These are phyloP conservation scores for Claviceps africana DNA, from an alignment of 2,329 filamentous ascomycete genomes.

Conservation along the genomic window DNA sequence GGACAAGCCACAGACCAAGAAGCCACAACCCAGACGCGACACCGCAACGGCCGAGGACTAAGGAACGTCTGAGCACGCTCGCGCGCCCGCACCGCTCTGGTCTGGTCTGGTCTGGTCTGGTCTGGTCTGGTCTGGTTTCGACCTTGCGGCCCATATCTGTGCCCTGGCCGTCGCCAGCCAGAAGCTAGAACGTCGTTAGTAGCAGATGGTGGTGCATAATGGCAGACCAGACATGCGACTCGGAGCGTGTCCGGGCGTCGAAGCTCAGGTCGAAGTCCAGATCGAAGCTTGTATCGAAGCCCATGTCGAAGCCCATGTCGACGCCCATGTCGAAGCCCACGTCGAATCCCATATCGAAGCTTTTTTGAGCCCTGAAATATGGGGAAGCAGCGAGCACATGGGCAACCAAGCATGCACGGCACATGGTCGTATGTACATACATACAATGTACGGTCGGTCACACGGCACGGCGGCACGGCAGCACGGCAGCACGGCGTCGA, in stretches of 20 bases:
- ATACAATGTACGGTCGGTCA: too few species aligned
- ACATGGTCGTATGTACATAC: too few species aligned
- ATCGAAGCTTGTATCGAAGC: background rate
- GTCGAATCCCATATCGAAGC: background rate
- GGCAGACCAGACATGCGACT: background rate
- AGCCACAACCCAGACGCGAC: background rate
- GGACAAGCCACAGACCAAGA: background rate
- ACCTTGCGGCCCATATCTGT: background rate
- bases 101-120: background rate
- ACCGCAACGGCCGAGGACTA: background rate
- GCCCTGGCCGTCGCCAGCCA: background rate
- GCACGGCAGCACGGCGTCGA: background rate
- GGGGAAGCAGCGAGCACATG: background rate
- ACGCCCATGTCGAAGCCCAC: background rate
- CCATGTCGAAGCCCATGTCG: background rate
- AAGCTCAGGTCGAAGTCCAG: background rate
- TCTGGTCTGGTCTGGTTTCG: background rate
- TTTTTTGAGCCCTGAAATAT: background rate
- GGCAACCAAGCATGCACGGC: background rate
- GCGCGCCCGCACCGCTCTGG: too few species aligned
- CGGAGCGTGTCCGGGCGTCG: background rate
- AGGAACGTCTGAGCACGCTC: background rate
- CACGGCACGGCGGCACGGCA: background rate
- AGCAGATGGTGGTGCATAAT: background rate
- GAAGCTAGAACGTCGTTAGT: background rate